Evolutionary conservation across 2,329 filamentous ascomycete genomes (phyloP), one percentile per base, ranked within the genome.

Genomic region (Cladosporium sp.): DNA sequence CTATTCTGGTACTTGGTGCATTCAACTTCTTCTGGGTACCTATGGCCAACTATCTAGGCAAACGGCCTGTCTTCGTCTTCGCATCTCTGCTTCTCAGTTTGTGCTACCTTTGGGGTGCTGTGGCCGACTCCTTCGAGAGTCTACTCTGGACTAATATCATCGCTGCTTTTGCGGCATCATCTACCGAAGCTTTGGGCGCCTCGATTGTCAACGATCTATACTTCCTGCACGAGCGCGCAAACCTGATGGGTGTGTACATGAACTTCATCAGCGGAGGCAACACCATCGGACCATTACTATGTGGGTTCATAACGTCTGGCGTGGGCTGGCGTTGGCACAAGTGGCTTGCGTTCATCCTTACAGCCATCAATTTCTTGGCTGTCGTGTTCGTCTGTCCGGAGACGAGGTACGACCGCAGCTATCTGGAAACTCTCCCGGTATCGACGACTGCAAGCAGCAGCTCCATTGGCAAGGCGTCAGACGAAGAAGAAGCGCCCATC

Each of bases 21-120:
- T 82, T 81, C 71, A 85, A 84, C 69, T 84, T 84, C 75, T 76
- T 84, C 69, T 83, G 81, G 81, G 80, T 83, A 5, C 82, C 82
- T 16, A 68, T 84, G 11, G 78, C 80, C 62, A 81, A 79, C 28
- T 66, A 79, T 65, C 80, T 82, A 64, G 82, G 82, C 12, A 80
- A 83, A 68, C 74, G 82, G 5, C 81, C 82, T 0, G 75, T 82
- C 2, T 83, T 83, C 65, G 78, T 83, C 40, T 69, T 81, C 57
- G 77, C 78, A 4, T 77, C 76, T 4, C 69, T 80, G 14, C 73
- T 85, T n/a, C 81, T 82, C 37, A 78, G 78, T 35, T 69, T 76
- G 7, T 78, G 76, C 53, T 83, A 79, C 58, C 78, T 84, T 12
- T 84, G 81, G 82, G 80, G 81, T 50, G 81, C 80, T 1, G 55